phyloP scores from a whole-genome alignment of 768 basidiomycete species.

The Russula ochroleuca region DNA sequence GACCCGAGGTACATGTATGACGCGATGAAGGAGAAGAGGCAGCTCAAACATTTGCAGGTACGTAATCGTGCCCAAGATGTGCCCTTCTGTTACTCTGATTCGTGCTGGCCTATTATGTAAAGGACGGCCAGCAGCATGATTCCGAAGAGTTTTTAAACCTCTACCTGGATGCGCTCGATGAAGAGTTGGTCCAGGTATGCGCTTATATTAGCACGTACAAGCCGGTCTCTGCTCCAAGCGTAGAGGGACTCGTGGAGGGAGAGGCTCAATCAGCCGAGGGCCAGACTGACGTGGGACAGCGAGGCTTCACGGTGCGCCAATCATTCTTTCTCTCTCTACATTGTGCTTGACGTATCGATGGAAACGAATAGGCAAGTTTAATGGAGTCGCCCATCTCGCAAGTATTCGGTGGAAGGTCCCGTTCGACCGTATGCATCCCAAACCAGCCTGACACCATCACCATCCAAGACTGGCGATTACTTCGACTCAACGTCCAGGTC shows the following conservation, averaged over 20 bases:
- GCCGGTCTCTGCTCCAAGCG: too few species aligned
- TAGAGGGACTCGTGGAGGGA: too few species aligned
- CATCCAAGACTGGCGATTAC: too few species aligned
- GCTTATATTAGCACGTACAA: too few species aligned
- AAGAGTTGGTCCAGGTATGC: too few species aligned
- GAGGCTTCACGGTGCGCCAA: slow-evolving; percentile 27
- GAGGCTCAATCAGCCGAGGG: too few species aligned
- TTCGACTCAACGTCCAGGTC: too few species aligned
- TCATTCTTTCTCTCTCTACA: slow-evolving; percentile 26
- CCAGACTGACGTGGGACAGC: too few species aligned
- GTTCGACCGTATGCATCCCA: slow-evolving; percentile 48
- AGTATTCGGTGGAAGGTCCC: slow-evolving; percentile 91
- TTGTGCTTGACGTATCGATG: not conserved
- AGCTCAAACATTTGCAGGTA: slow-evolving; percentile 85
- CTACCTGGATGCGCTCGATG: too few species aligned
- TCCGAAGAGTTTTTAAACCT: too few species aligned
- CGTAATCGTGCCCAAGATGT: slow-evolving; percentile 32
- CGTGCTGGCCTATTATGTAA: slow-evolving; percentile 9
- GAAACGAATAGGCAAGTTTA: slow-evolving; percentile 50
- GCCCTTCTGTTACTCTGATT: not conserved
- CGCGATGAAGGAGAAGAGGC: slow-evolving; percentile 72
- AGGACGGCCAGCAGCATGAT: slow-evolving; percentile 83
- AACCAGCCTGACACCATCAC: too few species aligned
- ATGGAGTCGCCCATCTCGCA: slow-evolving; percentile 69
- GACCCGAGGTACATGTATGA: slow-evolving; percentile 78